Evolutionary conservation across 306 rosid species (phyloP), one percentile per base, ranked within the genome.

Genomic region (Lathyrus oleraceus): DNA sequence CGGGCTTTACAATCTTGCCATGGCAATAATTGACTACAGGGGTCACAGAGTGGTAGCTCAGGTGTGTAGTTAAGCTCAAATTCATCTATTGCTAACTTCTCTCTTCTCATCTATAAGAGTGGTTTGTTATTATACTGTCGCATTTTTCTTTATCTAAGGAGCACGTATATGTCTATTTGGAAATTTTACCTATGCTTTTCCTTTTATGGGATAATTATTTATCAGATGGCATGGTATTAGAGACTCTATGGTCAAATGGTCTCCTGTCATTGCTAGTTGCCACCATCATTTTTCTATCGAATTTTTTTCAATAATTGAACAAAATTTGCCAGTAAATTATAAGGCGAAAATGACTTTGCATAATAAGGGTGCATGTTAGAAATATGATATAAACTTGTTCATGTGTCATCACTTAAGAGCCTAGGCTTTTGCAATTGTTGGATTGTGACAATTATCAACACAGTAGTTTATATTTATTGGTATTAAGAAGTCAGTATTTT

Each of bases 11-110:
- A 91, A 86, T 84, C 99, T 91, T 67, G 97, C 99, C 44, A 95
- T 95, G 97, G 91, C 95, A 49, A 91, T 95, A 74, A 85, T 95
- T 78, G 99, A 95, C 87, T 91, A 87, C 81, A 86, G 96, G 81
- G 99, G 99, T 48, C 99, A 95, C 75, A 89, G 99, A 72, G 99
- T 95, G 76, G 97, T 95, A 56, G 99, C 99, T 67, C 99, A 95
- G 96, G 99, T 95, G 72, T 64, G 92, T 77, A 11, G 39, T n/a
- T 17, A 53, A 70, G 25, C 66, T 69, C 30, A 43, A 17, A 44
- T 39, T 64, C 23, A 38, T 53, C 30, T 67, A 30, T 66, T 38
- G 16, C 8, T 62, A 48, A 43, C 20, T 39, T 25, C 5, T 69
- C 5, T 43, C 54, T 74, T 70, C 63, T 47, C 25, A 9, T 32